A percentile compares a stretch with the other conserved stretches of the same genome.
Evolutionary conservation across 179 eudicot genomes (phyloP).

Genomic region (Beta corolliflora): DNA sequence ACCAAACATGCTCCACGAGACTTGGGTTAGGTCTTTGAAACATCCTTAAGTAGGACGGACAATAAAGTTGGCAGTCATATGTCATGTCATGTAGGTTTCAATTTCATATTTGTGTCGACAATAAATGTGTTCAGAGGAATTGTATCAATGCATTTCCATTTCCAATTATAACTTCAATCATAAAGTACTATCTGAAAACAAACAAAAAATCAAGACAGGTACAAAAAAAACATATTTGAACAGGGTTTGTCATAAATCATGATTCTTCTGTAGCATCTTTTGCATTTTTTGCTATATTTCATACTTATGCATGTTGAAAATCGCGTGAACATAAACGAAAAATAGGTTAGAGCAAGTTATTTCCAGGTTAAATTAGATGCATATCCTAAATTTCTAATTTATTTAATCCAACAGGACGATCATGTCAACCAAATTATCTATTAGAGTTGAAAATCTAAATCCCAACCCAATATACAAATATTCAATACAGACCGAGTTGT

Average conservation of each 20-base stretch:
- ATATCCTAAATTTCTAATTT: background rate
- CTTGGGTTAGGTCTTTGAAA: background rate
- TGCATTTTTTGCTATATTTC: background rate
- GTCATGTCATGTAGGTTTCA: background rate
- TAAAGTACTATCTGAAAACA: background rate
- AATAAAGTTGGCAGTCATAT: background rate
- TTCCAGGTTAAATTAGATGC: background rate
- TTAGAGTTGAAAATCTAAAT: too few species aligned
- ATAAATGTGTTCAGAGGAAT: background rate
- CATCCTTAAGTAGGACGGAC: background rate
- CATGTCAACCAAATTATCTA: background rate
- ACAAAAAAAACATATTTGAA: background rate
- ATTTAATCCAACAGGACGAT: background rate
- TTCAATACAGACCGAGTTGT: too few species aligned
- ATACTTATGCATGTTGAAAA: background rate
- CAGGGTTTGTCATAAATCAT: background rate
- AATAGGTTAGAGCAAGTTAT: background rate
- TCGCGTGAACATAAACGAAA: background rate
- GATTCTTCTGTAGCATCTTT: background rate
- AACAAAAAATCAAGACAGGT: background rate
- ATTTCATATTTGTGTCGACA: background rate
- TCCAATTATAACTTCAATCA: background rate
- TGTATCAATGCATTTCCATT: background rate
- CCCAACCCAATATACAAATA: too few species aligned
- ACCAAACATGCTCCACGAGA: background rate